Evolutionary conservation across 1,284 basidiomycete species (phyloP).

Genomic region (Puccinia hordei): DNA sequence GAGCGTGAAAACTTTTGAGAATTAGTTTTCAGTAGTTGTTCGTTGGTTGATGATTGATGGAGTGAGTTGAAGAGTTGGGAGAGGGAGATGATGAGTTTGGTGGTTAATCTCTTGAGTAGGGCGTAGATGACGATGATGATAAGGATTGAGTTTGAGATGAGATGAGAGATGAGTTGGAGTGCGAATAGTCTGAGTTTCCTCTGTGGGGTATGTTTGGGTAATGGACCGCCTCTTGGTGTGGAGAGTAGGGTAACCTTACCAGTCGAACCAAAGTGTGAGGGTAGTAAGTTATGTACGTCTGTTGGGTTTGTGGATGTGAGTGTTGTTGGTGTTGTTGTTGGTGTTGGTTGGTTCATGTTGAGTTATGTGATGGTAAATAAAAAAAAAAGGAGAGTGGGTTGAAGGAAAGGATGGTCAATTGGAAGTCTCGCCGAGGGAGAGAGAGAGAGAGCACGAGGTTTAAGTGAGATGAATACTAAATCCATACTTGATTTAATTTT

Average conservation of each 20-base stretch:
- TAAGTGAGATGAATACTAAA: too few species aligned
- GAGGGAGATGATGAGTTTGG: conserved; percentile 45
- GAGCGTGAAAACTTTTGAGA: conserved; percentile 54
- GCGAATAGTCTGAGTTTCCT: conserved; percentile 61
- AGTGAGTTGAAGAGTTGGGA: conserved; percentile 11
- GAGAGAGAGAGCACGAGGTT: too few species aligned
- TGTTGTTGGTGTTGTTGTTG: too few species aligned
- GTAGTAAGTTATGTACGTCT: conserved; percentile 52
- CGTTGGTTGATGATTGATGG: conserved; percentile 8
- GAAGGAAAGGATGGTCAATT: too few species aligned
- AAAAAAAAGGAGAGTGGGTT: too few species aligned
- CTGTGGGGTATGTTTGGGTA: conserved; percentile 54
- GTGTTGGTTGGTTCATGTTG: too few species aligned
- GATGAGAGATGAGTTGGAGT: conserved; percentile 62
- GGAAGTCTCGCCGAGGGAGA: too few species aligned
- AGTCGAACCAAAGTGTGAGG: conserved; percentile 55
- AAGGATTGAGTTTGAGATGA: conserved; percentile 65
- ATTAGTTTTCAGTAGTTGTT: background rate
- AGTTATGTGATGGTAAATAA: too few species aligned
- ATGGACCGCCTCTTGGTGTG: conserved; percentile 55
- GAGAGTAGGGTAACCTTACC: conserved; percentile 54
- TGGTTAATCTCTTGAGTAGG: conserved; percentile 53
- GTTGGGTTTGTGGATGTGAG: too few species aligned
- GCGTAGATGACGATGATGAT: conserved; percentile 61
- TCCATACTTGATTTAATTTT: too few species aligned